Base-by-base conservation (phyloP, 2,329 filamentous ascomycete species). In the Sporothrix schenckii region DNA sequence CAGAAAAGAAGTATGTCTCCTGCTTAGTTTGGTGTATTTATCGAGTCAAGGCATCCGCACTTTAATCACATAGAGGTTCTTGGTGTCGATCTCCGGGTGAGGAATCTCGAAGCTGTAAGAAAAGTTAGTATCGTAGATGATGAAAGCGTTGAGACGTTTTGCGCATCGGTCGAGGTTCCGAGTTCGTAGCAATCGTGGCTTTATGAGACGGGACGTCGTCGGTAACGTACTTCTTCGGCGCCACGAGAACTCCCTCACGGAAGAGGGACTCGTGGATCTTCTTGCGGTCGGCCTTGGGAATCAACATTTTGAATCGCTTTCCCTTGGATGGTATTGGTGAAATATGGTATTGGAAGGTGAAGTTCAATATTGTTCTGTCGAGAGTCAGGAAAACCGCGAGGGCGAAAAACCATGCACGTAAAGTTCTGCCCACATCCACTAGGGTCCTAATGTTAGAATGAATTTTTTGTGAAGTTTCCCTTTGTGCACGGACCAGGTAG, bases 211-310 rank as follows among this genome's bases (percentile, higher is more conserved):
- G 21, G 11, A 16, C 13, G 7, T 65, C 47, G 63, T 52, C 16
- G 66, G 34, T 34, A 34, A 73, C 73, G 56, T 73, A 76, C 73
- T 99, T 93, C 90, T 99, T 98, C 88, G 96, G 94, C 79, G 95
- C 95, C 83, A 98, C 94, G 87, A 98, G 92, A 77, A 93, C 91
- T 80, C 88, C 88, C 87, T 91, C 92, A 80, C 91, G 91, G 91
- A 97, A 97, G 89, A 99, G 92, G 91, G 79, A 78, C 86, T 91
- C 94, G 90, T 99, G 95, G 87, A 99, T 98, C 91, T 93, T 93
- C 92, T 99, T 99, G 88, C 96, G 94, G 88, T 99, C 95, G 85
- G 93, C 92, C 91, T 98, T 98, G 84, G 95, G 95, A 85, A 99
- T 99, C 88, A 99, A 91, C 95, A 89, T 89, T 91, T 94, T 87